These are phyloP conservation scores for Solanum bukasovii DNA, from an alignment of 257 asterid genomes.

Conservation along the genomic window DNA sequence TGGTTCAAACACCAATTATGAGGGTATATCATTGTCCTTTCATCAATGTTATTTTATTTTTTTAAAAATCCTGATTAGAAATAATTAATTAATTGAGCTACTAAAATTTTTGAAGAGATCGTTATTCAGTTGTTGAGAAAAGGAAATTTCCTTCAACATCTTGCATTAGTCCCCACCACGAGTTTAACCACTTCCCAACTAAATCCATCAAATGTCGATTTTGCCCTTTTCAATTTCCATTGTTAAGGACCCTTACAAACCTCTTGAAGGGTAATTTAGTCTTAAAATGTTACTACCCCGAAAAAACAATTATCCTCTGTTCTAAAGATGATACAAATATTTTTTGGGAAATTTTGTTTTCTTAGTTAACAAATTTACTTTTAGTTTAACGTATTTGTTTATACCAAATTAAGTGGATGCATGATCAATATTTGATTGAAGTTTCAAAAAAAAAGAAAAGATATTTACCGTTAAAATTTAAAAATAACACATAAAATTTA, in stretches of 20 bases:
- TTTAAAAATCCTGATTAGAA: too few relatives aligned
- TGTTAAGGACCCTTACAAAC: not conserved
- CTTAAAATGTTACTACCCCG: not conserved
- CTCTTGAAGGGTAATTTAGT: not conserved
- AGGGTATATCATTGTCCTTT: not conserved
- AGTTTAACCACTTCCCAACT: not conserved
- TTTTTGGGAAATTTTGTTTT: not conserved
- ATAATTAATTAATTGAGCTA: not conserved
- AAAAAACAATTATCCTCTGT: not conserved
- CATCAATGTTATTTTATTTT: too few relatives aligned
- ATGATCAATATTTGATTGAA: not conserved
- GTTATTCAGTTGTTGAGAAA: not conserved
- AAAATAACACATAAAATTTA: not conserved
- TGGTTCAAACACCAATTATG: not conserved
- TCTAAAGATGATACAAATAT: not conserved
- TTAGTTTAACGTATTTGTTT: not conserved
- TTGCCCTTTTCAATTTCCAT: not conserved
- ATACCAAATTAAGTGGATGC: not conserved
- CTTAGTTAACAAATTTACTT: too few relatives aligned
- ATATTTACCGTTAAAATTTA: not conserved
- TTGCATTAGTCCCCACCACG: not conserved
- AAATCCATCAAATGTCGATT: not conserved
- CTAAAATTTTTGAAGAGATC: fast-evolving
- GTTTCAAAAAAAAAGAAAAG: not conserved
- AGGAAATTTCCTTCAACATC: not conserved